Conservation (phyloP, 768 basidiomycete species). For the Auricularia auricula-judae region DNA sequence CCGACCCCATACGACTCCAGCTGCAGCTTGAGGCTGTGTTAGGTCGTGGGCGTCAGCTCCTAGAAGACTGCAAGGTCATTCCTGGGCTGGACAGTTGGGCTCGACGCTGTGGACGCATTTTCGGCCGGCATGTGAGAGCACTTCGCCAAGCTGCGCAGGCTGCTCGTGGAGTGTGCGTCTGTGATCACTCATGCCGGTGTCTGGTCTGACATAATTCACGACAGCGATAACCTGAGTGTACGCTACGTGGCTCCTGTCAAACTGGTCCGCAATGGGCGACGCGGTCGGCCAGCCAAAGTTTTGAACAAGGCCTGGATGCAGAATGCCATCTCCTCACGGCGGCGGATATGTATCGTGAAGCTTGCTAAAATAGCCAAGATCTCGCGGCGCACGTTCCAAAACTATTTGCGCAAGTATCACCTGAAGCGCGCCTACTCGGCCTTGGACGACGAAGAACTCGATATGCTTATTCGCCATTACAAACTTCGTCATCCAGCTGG, state of each 20-base stretch:
- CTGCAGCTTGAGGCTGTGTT: not conserved
- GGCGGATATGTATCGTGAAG: not conserved
- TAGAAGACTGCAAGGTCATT: not conserved
- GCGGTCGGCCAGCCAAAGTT: not conserved
- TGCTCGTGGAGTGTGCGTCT: not conserved
- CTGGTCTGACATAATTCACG: not conserved
- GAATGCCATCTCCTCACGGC: not conserved
- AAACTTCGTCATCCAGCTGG: slow-evolving; percentile 15
- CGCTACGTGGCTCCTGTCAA: not conserved
- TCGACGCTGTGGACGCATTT: not conserved
- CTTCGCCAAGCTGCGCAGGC: not conserved
- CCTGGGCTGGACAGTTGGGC: not conserved
- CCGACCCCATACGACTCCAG: not conserved
- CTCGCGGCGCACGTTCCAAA: not conserved
- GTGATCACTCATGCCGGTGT: not conserved
- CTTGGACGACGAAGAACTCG: slow-evolving; percentile 17
- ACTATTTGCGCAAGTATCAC: not conserved
- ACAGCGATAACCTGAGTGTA: not conserved
- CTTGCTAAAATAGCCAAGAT: not conserved
- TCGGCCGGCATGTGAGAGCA: not conserved
- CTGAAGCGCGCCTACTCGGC: not conserved
- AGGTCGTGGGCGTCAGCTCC: not conserved
- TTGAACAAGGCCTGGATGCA: not conserved
- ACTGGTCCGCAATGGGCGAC: not conserved
- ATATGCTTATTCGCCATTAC: slow-evolving; percentile 12